Evolutionary conservation across 139 green algal species (phyloP), one percentile per base, ranked within the genome.

Genomic region (Chlorella vulgaris): DNA sequence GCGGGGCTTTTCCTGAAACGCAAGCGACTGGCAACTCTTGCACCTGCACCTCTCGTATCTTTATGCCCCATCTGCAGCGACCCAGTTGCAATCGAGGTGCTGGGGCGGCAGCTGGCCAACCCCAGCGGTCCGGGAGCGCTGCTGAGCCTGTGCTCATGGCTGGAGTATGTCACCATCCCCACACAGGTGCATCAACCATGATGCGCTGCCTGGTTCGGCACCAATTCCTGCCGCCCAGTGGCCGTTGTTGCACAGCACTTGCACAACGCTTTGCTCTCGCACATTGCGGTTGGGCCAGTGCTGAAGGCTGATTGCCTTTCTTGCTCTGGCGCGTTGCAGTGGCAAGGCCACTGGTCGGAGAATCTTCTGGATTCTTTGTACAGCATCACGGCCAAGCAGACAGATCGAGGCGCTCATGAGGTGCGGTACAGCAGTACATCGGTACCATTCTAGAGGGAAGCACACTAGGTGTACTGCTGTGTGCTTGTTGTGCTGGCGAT

Each of bases 101-200:
- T 96, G 81, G 87, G 75, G 7, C 88, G 90, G 19, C 89, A 95
- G 85, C 86, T 93, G 63, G 71, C 65, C 21, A 47, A 58, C 50
- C 10, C 22, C 3, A 38, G 35, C 21, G 63, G 33, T 24, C 38
- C 43, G 4, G 84, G 91, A 15, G 88, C 94, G 66, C 89, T 99
- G 63, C 87, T 87, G 33, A 93, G 89, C 78, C 89, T 99, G 53
- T 87, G 90, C 29, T 94, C 96, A 26, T 99, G 96, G 96, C 92
- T 98, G 83, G 89, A 96, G 43, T 94, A 94, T 83, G 84, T 98
- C 21, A 90, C 84, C 74, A 90, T 98, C 35, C 78, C 81, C 0
- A 84, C 91, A 2, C 85, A 82, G 55, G 74, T 39, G 47, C n/a
- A 58, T 58, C 15, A 58, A n/a, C 4, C 28, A 0, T n/a, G n/a